Conservation (phyloP, 257 asterid species). For the Gentiana straminea region DNA sequence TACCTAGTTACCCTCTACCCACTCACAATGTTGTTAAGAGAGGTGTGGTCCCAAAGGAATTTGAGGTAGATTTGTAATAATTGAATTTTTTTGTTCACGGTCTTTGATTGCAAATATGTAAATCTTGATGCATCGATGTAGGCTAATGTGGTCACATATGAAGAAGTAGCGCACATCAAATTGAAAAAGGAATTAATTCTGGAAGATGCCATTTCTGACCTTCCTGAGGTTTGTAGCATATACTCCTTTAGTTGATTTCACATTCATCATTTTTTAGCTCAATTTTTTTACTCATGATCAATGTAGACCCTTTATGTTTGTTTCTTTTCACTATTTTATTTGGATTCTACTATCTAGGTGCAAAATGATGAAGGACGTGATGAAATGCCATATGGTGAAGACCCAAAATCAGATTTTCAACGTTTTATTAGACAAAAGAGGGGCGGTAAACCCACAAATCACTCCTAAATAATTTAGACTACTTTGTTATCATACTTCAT, state of each 20-base stretch:
- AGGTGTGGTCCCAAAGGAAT: constrained; percentile 45
- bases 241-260: neutral
- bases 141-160: constrained; percentile 43
- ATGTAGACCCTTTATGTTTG: neutral
- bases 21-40: constrained; percentile 52
- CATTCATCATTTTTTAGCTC: no score
- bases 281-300: no score
- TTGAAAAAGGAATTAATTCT: constrained; percentile 41
- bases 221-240: constrained; percentile 40
- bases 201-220: constrained; percentile 73
- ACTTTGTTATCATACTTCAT: no score
- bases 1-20: constrained; percentile 80
- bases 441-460: constrained; percentile 38
- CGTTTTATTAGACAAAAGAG: constrained; percentile 38
- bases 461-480: neutral
- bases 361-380: constrained; percentile 46
- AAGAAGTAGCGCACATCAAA: constrained; percentile 39
- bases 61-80: constrained; percentile 24
- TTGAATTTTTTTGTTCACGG: neutral
- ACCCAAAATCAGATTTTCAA: constrained; percentile 49
- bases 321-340: neutral
- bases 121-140: constrained; percentile 13
- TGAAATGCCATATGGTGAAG: constrained; percentile 36
- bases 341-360: constrained; percentile 16
- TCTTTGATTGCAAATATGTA: neutral